phyloP scores from a whole-genome alignment of 2,329 filamentous ascomycete genomes.

The Cladosporium sp. region DNA sequence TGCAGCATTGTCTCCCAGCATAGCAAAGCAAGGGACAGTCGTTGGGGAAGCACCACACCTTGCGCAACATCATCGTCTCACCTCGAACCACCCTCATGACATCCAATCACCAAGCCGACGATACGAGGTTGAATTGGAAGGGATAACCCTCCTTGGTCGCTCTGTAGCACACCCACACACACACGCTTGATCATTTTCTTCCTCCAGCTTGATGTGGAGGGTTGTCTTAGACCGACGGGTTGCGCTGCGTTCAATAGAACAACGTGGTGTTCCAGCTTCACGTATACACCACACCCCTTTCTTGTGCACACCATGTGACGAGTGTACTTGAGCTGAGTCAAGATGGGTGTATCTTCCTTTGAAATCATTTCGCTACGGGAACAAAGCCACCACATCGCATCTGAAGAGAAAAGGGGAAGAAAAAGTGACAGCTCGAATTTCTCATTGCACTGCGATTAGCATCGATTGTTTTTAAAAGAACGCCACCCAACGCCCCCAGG shows the following conservation, averaged over 20 bases:
- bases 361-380: no score
- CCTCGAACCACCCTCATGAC: neutral
- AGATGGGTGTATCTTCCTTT: no score
- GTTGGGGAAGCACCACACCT: conserved; percentile 2
- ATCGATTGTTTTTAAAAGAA: neutral
- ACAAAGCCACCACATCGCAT: no score
- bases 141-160: no score
- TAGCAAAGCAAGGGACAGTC: conserved; percentile 7
- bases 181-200: no score
- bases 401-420: neutral
- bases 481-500: neutral
- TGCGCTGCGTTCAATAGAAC: no score
- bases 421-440: neutral
- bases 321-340: no score
- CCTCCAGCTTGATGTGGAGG: neutral
- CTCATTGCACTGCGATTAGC: neutral
- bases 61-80: conserved; percentile 10
- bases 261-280: no score
- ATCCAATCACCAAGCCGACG: conserved; percentile 8
- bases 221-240: conserved; percentile 2
- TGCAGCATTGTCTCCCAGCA: conserved; percentile 5
- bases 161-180: no score
- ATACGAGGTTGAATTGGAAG: conserved; percentile 2
- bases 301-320: no score
- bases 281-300: no score